Conservation (phyloP, 163 green algal genomes). For the Coccomyxa subellipsoidea region DNA sequence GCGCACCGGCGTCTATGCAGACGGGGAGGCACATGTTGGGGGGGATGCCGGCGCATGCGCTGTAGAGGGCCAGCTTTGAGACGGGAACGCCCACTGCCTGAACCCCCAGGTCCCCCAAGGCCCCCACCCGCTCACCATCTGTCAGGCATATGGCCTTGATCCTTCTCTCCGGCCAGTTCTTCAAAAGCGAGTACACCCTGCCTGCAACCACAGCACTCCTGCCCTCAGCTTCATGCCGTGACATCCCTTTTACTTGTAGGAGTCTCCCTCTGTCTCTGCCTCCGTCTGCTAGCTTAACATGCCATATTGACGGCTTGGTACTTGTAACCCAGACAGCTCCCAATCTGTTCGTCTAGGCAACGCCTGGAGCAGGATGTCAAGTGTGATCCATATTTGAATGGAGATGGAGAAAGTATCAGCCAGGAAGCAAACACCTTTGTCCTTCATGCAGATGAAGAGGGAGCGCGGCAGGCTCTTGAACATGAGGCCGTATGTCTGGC, state of each 20-base stretch:
- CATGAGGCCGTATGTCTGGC: conserved; percentile 84
- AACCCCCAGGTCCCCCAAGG: conserved; percentile 64
- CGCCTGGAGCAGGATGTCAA: too few species aligned
- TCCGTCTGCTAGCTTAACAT: too few species aligned
- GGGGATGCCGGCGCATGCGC: conserved; percentile 71
- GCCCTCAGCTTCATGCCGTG: too few species aligned
- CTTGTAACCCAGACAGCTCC: too few species aligned
- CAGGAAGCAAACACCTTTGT: conserved; percentile 46
- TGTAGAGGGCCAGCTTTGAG: conserved; percentile 76
- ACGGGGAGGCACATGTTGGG: conserved; percentile 77
- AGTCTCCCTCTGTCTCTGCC: too few species aligned
- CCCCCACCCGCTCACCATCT: conserved; percentile 72
- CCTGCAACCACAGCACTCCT: too few species aligned
- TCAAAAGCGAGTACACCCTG: conserved; percentile 74
- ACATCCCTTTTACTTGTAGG: too few species aligned
- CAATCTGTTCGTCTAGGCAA: too few species aligned
- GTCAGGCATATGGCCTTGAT: conserved; percentile 80
- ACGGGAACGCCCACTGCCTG: conserved; percentile 72
- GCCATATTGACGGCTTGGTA: too few species aligned
- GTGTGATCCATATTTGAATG: too few species aligned
- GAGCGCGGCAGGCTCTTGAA: conserved; percentile 80
- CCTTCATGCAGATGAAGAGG: conserved; percentile 79
- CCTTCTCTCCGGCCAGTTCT: conserved; percentile 89
- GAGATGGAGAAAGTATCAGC: too few species aligned
- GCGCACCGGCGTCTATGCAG: conserved; percentile 51